Evolutionary conservation across 176 grass and related monocot genomes (phyloP), one percentile per base, ranked within the genome.

Genomic region (Oropetium thomaeum): DNA sequence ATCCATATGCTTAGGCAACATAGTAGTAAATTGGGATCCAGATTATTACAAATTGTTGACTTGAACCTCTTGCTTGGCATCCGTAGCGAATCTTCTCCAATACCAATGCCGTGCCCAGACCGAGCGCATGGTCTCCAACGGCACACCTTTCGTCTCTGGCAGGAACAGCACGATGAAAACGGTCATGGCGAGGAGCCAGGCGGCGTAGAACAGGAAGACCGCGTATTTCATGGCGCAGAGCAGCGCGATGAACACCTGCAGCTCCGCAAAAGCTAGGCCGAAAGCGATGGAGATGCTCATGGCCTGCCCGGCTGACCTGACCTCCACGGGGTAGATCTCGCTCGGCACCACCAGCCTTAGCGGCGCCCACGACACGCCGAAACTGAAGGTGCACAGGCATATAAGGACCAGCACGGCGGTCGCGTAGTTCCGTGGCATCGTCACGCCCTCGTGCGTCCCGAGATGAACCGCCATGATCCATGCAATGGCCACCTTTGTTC

Each of bases 131-230:
- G 85, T 73, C 70, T 92, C 89, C 16, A 92, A 23, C 1, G 84
- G 93, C n/a, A 97, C 71, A 5, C 93, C 90, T 32, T 88, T 90
- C 3, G 85, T 97, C 83, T 93, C 90, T 17, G 87, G 87, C 30
- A 97, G 73, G 70, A 93, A 84, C 25, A 29, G 20, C 5, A 83
- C 87, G 3, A 97, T 29, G 81, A 93, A 93, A 7, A 37, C 44
- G 0, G 87, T 97, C 93, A 97, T 93, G 28, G 57, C 23, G 0
- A 44, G 25, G 23, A 90, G 23, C 72, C 93, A 97, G 0, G 49
- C 82, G 0, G 93, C 85, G 66, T 83, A 93, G 81, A 74, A 89
- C 0, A 77, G 57, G 52, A 93, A 93, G 45, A 81, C 81, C 14
- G n/a, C 83, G 2, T 76, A 33, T 29, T 35, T 76, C 58, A 76